Evolutionary conservation across 148 eudicot genomes (phyloP).

Genomic region (Salicornia ramosissima): DNA sequence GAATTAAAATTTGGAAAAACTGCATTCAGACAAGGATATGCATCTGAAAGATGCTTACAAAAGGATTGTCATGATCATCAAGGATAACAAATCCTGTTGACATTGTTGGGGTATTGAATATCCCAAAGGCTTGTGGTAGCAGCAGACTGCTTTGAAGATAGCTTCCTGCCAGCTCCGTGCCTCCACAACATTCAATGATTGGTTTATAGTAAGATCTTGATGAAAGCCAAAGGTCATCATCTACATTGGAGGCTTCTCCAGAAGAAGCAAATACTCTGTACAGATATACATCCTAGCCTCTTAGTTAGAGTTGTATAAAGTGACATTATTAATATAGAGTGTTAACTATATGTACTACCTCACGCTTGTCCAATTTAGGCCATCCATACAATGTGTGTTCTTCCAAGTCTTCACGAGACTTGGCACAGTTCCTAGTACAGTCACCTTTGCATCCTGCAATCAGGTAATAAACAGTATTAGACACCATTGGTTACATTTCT

Average conservation of each 20-base stretch:
- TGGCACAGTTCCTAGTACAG: constrained; percentile 83
- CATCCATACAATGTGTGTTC: constrained; percentile 74
- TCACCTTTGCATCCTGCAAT: constrained; percentile 80
- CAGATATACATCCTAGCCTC: not conserved
- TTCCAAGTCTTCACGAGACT: constrained; percentile 96
- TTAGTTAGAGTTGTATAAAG: not conserved
- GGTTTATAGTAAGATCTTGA: constrained; percentile 79
- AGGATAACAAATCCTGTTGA: constrained; percentile 66
- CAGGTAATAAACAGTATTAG: not conserved
- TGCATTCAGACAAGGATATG: not conserved
- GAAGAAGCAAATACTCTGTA: constrained; percentile 67
- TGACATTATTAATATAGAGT: not conserved
- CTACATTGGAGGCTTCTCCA: constrained; percentile 89
- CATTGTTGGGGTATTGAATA: constrained; percentile 76
- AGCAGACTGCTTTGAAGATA: constrained; percentile 60
- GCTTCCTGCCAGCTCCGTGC: constrained; percentile 82
- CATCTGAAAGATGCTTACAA: constrained; percentile 42
- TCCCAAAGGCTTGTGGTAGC: constrained; percentile 92
- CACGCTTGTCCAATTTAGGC: constrained; percentile 80
- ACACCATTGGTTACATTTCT: not conserved
- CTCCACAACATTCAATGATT: constrained; percentile 83
- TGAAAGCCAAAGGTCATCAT: constrained; percentile 99
- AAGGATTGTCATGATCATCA: constrained; percentile 67
- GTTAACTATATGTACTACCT: constrained; percentile 34
- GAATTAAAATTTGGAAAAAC: not conserved